Base-by-base conservation (phyloP, 1,139 yeast species). In the Candida neerlandica region DNA sequence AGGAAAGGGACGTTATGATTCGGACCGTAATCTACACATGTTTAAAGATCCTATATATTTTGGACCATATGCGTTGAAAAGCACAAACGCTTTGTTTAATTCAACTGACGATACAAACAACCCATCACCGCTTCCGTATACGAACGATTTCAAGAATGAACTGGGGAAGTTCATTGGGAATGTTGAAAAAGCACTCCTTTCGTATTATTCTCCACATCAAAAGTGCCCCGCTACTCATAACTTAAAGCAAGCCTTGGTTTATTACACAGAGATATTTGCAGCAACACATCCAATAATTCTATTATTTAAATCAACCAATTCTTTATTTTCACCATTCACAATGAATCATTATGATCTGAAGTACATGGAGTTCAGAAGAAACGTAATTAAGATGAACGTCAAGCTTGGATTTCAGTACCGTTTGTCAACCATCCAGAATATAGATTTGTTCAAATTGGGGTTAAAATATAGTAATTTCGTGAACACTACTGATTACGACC, bases 371-470 rank as follows among this genome's bases (percentile, higher is more conserved):
- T n/a, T 49, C 21, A 35, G 43, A 14, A 21, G 15, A 10, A 27
- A 7, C 1, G 41, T 29, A 27, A 18, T 21, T 35, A 14, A 21
- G 15, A 33, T 19, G 32, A 21, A 29, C 41, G 40, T 32, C 15
- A 12, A n/a, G 3, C 27, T 11, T 6, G 41, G 29, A 11, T 5
- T 10, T 6, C 15, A n/a, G 11, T 37, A 37, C 21, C n/a, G 16
- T 11, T 37, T 19, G 12, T 15, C 29, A 47, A 5, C 38, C 46
- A 7, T 41, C 42, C 12, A 57, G 2, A 57, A 64, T 21, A 55
- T 61, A 0, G 79, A 73, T 51, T 37, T 71, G 1, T 66, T 75
- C 37, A 52, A 54, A 11, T 52, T 69, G 35, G 76, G 77, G 0
- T 43, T 67, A 9, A 58, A 55, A 32, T 29, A 43, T 16, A 27